Base-by-base conservation (phyloP, 495 filamentous ascomycete genomes). In the Beverwykella pulmonaria region DNA sequence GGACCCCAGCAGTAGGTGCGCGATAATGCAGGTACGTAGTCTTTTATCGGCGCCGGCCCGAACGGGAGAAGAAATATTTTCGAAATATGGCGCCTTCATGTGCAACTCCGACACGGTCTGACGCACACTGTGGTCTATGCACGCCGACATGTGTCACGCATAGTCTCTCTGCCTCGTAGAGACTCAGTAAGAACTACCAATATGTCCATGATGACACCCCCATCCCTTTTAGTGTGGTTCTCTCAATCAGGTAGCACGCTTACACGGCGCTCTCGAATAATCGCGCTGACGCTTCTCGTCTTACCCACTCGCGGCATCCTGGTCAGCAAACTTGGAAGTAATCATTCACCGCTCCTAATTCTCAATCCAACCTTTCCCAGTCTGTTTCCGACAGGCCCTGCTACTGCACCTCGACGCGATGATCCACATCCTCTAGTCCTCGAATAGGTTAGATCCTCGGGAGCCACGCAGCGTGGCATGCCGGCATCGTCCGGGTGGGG, bases 11-110 rank as follows among this genome's bases (percentile, higher is more conserved):
- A 5, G 30, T 12, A 34, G 30, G 30, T 4, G 30, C 9, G 8
- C 25, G 23, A 32, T 32, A 7, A 30, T 54, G 52, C 52, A 54
- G 52, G 52, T 54, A 54, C 52, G 52, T 54, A 54, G n/a, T 25
- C 23, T 54, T 53, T 53, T 22, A 20, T 53, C 49, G 49, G 49
- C 20, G 22, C 17, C 46, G 15, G 17, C 46, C 5, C 12, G 32
- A 34, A 34, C 32, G 5, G 12, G 32, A 34, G 32, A 5, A 34
- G 32, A 34, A 34, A 34, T 12, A 34, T 34, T 34, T 34, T 34
- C 6, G 32, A 34, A 34, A 34, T n/a, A 34, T 34, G 32, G 32
- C 32, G 39, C 15, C 8, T 44, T n/a, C 15, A 9, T n/a, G 17
- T n/a, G 39, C 39, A 44, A n/a, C 17, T 44, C 39, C 2, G 8